phyloP scores from a whole-genome alignment of 2,329 filamentous ascomycete genomes.

The Anthostomella pinea region DNA sequence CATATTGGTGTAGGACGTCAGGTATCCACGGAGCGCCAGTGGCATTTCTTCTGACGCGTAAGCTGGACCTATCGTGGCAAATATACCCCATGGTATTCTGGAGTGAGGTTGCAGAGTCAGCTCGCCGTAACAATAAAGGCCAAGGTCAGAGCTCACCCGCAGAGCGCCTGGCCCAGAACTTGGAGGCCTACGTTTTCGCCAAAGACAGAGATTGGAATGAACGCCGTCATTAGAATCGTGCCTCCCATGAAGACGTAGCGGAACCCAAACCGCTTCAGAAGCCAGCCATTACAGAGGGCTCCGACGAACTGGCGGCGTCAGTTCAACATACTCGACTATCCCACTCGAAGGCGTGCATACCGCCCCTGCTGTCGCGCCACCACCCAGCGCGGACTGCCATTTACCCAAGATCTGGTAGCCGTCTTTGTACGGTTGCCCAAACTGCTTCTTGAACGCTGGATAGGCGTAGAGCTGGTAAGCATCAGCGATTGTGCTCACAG shows the following conservation, averaged over 20 bases:
- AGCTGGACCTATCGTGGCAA: constrained; percentile 35
- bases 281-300: no score
- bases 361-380: no score
- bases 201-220: no score
- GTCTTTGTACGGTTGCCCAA: constrained; percentile 23
- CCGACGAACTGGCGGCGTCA: no score
- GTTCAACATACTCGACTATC: no score
- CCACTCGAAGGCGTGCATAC: no score
- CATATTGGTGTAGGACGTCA: constrained; percentile 38
- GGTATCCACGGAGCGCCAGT: constrained; percentile 35
- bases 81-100: constrained; percentile 34
- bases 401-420: constrained; percentile 10
- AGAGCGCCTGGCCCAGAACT: no score
- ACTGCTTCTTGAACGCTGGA: constrained; percentile 27
- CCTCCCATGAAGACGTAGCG: no score
- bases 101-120: constrained; percentile 34
- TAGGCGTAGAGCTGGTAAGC: constrained; percentile 34
- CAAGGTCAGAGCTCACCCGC: constrained; percentile 28
- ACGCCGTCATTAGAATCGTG: no score
- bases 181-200: no score
- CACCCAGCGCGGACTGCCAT: constrained; percentile 1
- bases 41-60: constrained; percentile 39
- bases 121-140: constrained; percentile 34
- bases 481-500: no score
- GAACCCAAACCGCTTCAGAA: no score